Percentiles rank a stretch among this genome's conserved stretches.
These are phyloP conservation scores for Suhomyces coccinellae DNA, from an alignment of 1,139 yeast genomes.

Conservation along the genomic window DNA sequence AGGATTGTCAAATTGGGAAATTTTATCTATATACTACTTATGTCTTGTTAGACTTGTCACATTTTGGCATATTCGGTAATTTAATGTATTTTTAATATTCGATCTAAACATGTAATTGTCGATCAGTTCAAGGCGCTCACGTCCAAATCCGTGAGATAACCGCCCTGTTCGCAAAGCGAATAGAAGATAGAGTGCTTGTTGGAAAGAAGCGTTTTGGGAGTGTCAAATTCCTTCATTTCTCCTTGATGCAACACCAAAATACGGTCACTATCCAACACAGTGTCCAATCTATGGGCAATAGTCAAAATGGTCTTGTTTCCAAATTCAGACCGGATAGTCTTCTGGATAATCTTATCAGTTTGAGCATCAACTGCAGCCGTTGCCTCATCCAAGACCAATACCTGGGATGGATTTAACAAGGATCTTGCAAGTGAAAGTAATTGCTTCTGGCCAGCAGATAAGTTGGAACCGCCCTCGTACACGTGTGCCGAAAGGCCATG, in stretches of 20 bases:
- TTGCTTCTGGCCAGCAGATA: conserved; percentile 41
- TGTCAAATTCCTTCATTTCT: conserved; percentile 32
- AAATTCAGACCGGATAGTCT: conserved; percentile 34
- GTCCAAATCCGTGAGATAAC: conserved; percentile 17
- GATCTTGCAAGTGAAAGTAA: conserved; percentile 41
- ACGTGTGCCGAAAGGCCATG: conserved; percentile 24
- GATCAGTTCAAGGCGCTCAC: conserved; percentile 2
- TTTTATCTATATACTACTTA: no score
- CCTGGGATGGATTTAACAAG: conserved; percentile 32
- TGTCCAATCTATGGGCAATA: conserved; percentile 40
- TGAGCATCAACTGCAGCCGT: conserved; percentile 42
- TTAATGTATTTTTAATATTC: no score
- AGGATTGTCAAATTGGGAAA: no score
- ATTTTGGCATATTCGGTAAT: no score
- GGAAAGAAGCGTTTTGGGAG: conserved; percentile 30
- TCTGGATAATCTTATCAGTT: conserved; percentile 38
- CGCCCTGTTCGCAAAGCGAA: conserved; percentile 36
- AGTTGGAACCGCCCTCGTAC: conserved; percentile 37
- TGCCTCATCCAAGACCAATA: conserved; percentile 39
- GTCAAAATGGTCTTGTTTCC: conserved; percentile 37
- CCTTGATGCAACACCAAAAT: conserved; percentile 36
- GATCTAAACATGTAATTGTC: not conserved
- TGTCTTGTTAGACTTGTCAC: no score
- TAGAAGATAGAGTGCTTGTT: conserved; percentile 29
- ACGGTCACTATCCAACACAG: conserved; percentile 37